These are phyloP conservation scores for Neurospora terricola DNA, from an alignment of 495 filamentous ascomycete genomes.

Conservation along the genomic window DNA sequence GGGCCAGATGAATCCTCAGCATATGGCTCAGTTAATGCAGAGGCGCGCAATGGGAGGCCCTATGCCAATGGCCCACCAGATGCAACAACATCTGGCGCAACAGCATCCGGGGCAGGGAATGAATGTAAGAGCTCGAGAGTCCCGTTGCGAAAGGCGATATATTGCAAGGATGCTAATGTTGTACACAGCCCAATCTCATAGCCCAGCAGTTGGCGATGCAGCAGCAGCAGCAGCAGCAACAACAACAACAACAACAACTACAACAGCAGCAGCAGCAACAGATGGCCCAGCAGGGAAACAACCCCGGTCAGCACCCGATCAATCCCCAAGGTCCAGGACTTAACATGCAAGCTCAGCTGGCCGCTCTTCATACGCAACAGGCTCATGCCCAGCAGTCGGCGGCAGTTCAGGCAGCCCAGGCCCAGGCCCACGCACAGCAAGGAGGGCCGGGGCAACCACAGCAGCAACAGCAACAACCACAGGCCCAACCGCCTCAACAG, in stretches of 20 bases:
- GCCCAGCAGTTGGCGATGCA: conserved; percentile 21
- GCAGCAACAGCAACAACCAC: conserved; percentile 29
- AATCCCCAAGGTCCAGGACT: conserved; percentile 27
- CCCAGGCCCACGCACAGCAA: conserved; percentile 42
- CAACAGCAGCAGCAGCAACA: conserved; percentile 44
- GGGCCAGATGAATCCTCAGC: conserved; percentile 23
- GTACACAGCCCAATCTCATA: conserved; percentile 6
- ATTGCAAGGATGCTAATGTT: background rate
- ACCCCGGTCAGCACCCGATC: conserved; percentile 34
- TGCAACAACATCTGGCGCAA: conserved; percentile 37
- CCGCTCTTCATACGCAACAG: conserved; percentile 22
- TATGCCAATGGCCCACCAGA: conserved; percentile 33
- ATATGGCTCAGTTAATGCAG: conserved; percentile 17
- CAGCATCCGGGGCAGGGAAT: conserved; percentile 33
- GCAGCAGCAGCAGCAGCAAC: conserved; percentile 15
- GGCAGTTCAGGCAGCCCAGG: conserved; percentile 18
- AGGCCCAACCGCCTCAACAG: conserved; percentile 16
- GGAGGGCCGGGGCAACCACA: conserved; percentile 31
- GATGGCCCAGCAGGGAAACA: conserved; percentile 29
- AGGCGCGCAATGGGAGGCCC: conserved; percentile 26
- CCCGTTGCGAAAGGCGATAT: conserved; percentile 5
- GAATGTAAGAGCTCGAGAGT: conserved; percentile 21
- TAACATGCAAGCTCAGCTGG: conserved; percentile 23
- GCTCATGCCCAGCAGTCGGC: conserved; percentile 22
- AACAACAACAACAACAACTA: conserved; percentile 39